These are phyloP conservation scores for Camelina sativa DNA, from an alignment of 345 rosid genomes.

Conservation along the genomic window DNA sequence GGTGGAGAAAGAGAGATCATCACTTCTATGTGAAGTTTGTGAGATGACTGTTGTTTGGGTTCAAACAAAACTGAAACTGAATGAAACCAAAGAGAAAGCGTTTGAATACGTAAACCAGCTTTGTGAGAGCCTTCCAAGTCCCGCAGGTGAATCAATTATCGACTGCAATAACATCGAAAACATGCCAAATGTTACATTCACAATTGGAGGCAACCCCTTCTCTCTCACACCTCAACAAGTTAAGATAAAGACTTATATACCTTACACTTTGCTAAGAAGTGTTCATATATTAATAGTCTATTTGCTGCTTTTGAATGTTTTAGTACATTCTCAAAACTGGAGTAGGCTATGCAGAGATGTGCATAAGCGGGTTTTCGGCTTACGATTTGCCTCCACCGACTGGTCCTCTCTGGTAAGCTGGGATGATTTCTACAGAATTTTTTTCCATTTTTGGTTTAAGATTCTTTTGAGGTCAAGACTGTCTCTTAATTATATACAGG, in stretches of 20 bases:
- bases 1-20: constrained; percentile 48
- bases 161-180: constrained; percentile 53
- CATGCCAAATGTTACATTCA: constrained; percentile 70
- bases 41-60: constrained; percentile 77
- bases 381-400: constrained; percentile 68
- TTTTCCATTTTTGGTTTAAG: no score
- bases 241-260: neutral
- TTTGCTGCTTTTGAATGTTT: constrained; percentile 14
- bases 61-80: constrained; percentile 63
- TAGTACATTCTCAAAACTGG: constrained; percentile 80
- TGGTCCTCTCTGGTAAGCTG: constrained; percentile 71
- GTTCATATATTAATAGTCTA: neutral
- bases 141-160: constrained; percentile 60
- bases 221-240: constrained; percentile 76
- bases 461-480: neutral
- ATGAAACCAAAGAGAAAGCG: constrained; percentile 58
- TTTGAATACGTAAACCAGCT: constrained; percentile 62
- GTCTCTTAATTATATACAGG: constrained; percentile 45
- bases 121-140: constrained; percentile 76
- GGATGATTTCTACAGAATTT: neutral
- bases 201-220: constrained; percentile 64
- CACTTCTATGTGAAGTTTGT: constrained; percentile 55
- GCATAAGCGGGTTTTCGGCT: constrained; percentile 76
- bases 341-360: constrained; percentile 52
- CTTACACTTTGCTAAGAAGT: neutral